Percentiles rank a stretch among this genome's conserved stretches.
These are phyloP conservation scores for Geotrichum carabidarum DNA, from an alignment of 1,139 yeast species.

Conservation along the genomic window DNA sequence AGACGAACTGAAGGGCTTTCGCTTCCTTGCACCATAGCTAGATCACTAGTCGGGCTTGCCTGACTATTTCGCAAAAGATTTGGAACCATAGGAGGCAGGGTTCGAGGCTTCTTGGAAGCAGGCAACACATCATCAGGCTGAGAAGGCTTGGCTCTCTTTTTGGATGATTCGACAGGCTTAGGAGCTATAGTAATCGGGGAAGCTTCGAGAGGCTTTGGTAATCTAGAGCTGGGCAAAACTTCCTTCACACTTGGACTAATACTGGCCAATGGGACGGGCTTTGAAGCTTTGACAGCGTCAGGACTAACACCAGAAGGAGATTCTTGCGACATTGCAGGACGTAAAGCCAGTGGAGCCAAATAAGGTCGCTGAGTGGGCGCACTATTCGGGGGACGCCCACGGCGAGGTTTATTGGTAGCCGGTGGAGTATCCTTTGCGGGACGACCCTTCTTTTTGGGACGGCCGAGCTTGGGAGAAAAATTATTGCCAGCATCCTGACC, in stretches of 20 bases:
- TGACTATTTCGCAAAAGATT: neutral
- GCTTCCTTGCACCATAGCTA: no score
- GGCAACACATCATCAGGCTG: no score
- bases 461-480: neutral
- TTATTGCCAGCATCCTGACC: neutral
- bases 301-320: neutral
- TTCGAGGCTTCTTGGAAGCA: conserved; percentile 2
- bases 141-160: neutral
- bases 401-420: conserved; percentile 13
- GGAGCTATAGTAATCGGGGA: neutral
- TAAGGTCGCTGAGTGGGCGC: conserved; percentile 17
- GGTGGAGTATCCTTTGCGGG: neutral
- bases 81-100: neutral
- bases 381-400: conserved; percentile 21
- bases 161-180: neutral
- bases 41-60: no score
- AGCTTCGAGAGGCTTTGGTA: neutral
- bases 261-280: no score
- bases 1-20: no score
- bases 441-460: neutral
- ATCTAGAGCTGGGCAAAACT: neutral
- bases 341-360: conserved; percentile 18
- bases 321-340: conserved; percentile 9
- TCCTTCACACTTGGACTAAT: neutral
- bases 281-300: no score